Evolutionary conservation across 768 basidiomycete species (phyloP).

Genomic region (Megacollybia marginata): DNA sequence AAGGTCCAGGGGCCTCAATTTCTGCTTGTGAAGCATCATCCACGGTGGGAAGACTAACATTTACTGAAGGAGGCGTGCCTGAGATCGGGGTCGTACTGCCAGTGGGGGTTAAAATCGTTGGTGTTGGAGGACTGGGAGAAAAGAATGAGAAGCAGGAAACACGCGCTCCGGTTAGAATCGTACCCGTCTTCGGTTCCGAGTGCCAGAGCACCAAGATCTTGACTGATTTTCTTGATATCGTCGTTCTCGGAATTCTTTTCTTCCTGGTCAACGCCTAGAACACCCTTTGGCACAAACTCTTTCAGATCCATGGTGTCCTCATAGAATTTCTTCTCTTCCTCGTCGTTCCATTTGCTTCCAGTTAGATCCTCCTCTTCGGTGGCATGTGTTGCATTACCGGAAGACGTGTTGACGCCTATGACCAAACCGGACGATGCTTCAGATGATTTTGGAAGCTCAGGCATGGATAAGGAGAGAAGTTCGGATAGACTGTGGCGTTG

Average conservation of each 20-base stretch:
- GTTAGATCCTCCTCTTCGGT: conserved; percentile 56
- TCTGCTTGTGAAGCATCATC: too few species aligned
- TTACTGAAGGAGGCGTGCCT: too few species aligned
- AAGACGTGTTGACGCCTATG: conserved; percentile 45
- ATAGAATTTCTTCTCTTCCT: conserved; percentile 90
- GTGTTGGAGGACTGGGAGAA: too few species aligned
- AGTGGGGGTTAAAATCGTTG: conserved; percentile 10
- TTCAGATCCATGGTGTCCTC: conserved; percentile 89
- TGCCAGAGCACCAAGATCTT: too few species aligned
- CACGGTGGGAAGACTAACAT: too few species aligned
- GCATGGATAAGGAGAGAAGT: conserved; percentile 76
- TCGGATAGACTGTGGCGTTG: conserved; percentile 68
- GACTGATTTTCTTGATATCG: conserved; percentile 16
- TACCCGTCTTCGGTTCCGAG: too few species aligned
- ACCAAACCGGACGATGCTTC: conserved; percentile 78
- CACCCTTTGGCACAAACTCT: conserved; percentile 83
- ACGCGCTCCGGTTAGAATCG: too few species aligned
- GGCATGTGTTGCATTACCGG: conserved; percentile 27
- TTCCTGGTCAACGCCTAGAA: conserved; percentile 68
- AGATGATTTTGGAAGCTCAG: conserved; percentile 73
- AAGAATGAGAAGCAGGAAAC: too few species aligned
- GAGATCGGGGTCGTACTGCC: conserved; percentile 46
- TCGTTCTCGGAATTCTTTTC: conserved; percentile 40
- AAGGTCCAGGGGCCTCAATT: conserved; percentile 66
- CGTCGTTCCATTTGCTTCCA: conserved; percentile 96